These are phyloP conservation scores for Butyriboletus loyo DNA, from an alignment of 768 basidiomycete species.

Conservation along the genomic window DNA sequence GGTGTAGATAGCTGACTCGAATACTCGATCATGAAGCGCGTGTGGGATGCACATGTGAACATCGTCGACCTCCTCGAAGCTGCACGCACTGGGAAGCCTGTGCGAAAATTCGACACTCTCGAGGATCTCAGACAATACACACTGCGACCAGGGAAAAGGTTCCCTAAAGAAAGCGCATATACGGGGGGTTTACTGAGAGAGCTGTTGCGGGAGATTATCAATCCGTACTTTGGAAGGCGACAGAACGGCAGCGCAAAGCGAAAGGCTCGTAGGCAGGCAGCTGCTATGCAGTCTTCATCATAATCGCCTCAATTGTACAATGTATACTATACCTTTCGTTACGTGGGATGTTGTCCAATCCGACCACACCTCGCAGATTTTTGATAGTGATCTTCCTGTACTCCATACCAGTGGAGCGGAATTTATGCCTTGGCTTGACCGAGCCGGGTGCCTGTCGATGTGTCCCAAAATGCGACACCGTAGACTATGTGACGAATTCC, in stretches of 20 bases:
- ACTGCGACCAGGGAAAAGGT: constrained; percentile 9
- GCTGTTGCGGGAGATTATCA: constrained; percentile 29
- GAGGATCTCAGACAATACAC: constrained; percentile 29
- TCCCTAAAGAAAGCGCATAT: constrained; percentile 28
- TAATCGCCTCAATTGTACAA: background rate
- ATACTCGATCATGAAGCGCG: constrained; percentile 11
- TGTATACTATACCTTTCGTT: background rate
- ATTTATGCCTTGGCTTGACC: no score
- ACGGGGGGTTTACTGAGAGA: constrained; percentile 30
- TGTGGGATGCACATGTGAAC: constrained; percentile 33
- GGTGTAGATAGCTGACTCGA: background rate
- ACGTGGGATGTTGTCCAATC: no score
- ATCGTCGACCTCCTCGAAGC: constrained; percentile 33
- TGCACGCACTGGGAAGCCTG: constrained; percentile 4
- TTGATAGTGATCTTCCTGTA: background rate
- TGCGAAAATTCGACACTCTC: constrained; percentile 26
- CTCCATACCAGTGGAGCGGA: background rate
- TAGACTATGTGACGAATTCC: no score
- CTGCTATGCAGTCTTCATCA: background rate
- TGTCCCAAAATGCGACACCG: no score
- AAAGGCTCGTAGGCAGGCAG: constrained; percentile 11
- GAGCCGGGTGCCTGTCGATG: no score
- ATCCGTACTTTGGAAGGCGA: constrained; percentile 12
- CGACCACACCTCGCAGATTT: background rate
- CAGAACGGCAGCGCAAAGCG: constrained; percentile 20